Conservation (phyloP, 2,329 filamentous ascomycete genomes). For the Pyricularia sp. region DNA sequence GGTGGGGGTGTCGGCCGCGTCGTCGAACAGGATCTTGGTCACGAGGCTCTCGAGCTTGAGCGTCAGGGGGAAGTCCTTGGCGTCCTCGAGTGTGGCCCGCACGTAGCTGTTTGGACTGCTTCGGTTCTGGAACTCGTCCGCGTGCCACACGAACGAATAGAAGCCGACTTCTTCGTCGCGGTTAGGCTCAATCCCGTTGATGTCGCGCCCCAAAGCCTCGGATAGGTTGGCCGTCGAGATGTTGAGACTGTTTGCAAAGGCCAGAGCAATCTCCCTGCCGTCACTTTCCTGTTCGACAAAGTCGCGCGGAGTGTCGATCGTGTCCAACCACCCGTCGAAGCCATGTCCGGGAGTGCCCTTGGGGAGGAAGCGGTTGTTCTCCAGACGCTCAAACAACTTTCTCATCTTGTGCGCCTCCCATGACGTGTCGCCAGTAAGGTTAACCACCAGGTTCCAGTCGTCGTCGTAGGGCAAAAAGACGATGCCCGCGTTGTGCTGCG, state of each 20-base stretch:
- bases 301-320: slow-evolving; percentile 5
- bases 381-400: slow-evolving; percentile 41
- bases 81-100: slow-evolving; percentile 16
- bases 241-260: slow-evolving; percentile 22
- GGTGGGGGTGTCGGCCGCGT: slow-evolving; percentile 14
- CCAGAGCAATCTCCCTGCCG: slow-evolving; percentile 11
- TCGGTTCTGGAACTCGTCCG: slow-evolving; percentile 14
- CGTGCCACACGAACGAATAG: slow-evolving; percentile 17
- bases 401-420: slow-evolving; percentile 45
- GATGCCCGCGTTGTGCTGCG: slow-evolving; percentile 37
- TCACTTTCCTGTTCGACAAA: slow-evolving; percentile 15
- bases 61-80: slow-evolving; percentile 31
- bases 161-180: slow-evolving; percentile 17
- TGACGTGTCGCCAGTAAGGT: slow-evolving; percentile 37
- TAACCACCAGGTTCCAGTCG: slow-evolving; percentile 43
- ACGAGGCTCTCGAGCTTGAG: slow-evolving; percentile 21
- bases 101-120: slow-evolving; percentile 32
- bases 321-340: slow-evolving; percentile 38
- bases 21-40: slow-evolving; percentile 23
- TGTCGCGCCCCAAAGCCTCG: slow-evolving; percentile 13
- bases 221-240: slow-evolving; percentile 14
- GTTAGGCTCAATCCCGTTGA: slow-evolving; percentile 13
- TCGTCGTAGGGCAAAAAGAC: slow-evolving; percentile 43
- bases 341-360: slow-evolving; percentile 34
- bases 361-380: slow-evolving; percentile 39